phyloP scores from a whole-genome alignment of 768 basidiomycete genomes.

The Phallus indusiatus region DNA sequence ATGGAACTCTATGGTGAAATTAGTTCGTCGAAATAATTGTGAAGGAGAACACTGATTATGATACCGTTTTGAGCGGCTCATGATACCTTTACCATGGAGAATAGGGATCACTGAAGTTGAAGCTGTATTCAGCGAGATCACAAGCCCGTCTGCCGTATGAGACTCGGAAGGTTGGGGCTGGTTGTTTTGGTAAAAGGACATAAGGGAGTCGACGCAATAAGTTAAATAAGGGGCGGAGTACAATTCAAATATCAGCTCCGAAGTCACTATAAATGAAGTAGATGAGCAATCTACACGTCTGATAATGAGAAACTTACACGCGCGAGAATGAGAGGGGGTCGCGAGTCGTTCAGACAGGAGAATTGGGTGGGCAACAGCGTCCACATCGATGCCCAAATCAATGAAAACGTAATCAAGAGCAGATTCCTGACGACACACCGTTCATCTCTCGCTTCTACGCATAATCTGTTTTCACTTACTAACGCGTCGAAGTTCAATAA shows the following conservation, averaged over 20 bases:
- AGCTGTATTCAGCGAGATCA: constrained; percentile 86
- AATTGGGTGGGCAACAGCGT: constrained; percentile 75
- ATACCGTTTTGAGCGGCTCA: constrained; percentile 83
- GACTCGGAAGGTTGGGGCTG: constrained; percentile 25
- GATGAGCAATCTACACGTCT: neutral
- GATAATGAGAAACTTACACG: constrained; percentile 42
- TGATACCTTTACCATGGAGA: constrained; percentile 67
- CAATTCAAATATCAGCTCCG: constrained; percentile 92
- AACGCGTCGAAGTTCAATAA: constrained; percentile 86
- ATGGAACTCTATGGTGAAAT: constrained; percentile 65
- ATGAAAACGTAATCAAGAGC: constrained; percentile 89
- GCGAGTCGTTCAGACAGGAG: constrained; percentile 89
- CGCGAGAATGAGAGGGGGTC: constrained; percentile 81
- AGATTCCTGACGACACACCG: constrained; percentile 56
- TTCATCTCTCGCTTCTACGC: neutral
- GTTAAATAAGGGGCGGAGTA: constrained; percentile 80
- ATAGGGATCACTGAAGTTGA: constrained; percentile 89
- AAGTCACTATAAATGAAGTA: constrained; percentile 54
- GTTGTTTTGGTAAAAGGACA: constrained; percentile 86
- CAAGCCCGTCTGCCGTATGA: constrained; percentile 64
- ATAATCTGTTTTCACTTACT: constrained; percentile 42
- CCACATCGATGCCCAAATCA: constrained; percentile 71
- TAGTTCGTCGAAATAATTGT: neutral
- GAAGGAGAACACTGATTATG: constrained; percentile 11
- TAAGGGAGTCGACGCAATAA: constrained; percentile 82